Evolutionary conservation across 495 filamentous ascomycete genomes (phyloP), one percentile per base, ranked within the genome.

Genomic region (Amphirosellinia nigrospora): DNA sequence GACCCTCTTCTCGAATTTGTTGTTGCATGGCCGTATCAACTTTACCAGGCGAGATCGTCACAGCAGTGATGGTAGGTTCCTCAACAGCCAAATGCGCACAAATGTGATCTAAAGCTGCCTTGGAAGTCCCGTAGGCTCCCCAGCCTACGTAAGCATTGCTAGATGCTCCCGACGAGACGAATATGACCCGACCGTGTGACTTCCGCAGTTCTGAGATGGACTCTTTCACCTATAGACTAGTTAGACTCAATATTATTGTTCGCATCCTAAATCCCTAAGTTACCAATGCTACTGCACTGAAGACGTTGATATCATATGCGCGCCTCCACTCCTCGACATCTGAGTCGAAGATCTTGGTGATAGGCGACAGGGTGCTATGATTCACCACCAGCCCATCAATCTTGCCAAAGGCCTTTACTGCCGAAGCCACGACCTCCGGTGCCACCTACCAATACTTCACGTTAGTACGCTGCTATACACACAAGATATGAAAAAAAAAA

Each of bases 1-100:
- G 80, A 73, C 95, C 92, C 62, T 88, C 84, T 48, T 94, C 90
- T 66, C 96, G 84, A 41, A 99, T 84, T 56, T 91, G 88, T 56
- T 87, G 86, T 78, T 98, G 96, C 96, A 99, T 99, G 48, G 93
- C 92, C 2, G 96, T 99, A 76, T 98, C 92, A 32, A 96, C 89
- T 68, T 93, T 90, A 7, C 96, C 96, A 0, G 96, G 96, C 50
- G 91, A 87, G 55, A 99, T 83, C 2, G 86, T 73, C 3, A 99
- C 77, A 9, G 86, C 86, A 3, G 86, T 91, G 63, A 97, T 87
- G 19, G 90, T 85, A 9, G 92, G 89, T 79, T 98, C 96, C 72
- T 99, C 96, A 10, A 83, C 85, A 1, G 88, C 90, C 28, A 98
- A 71, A 21, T 92, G 93, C 62, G 85, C 74, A 19, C 88, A 87